Evolutionary conservation across 2,329 filamentous ascomycete genomes (phyloP).

Genomic region (Scopulariopsis brevicaulis): DNA sequence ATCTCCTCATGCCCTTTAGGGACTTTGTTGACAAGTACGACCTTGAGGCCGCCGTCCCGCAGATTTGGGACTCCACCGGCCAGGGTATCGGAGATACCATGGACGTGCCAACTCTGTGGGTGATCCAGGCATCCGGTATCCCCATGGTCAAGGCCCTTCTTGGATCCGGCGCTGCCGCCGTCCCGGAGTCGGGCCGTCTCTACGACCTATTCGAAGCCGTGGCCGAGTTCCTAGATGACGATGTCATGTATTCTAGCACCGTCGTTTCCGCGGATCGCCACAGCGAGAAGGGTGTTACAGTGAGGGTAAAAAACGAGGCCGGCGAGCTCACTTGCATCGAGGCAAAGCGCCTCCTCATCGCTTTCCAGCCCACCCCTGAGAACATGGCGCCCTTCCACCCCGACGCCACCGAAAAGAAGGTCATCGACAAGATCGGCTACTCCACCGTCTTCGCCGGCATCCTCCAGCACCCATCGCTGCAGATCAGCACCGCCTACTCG

Average conservation of each 20-base stretch:
- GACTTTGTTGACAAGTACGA: conserved; percentile 34
- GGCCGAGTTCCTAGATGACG: conserved; percentile 18
- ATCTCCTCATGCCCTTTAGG: conserved; percentile 32
- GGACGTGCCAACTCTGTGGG: conserved; percentile 27
- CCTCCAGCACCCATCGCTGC: conserved; percentile 13
- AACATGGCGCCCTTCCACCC: conserved; percentile 11
- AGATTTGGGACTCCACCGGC: conserved; percentile 25
- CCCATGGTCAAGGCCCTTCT: conserved; percentile 20
- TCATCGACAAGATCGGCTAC: conserved; percentile 11
- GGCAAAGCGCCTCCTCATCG: conserved; percentile 13
- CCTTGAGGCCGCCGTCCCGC: conserved; percentile 25
- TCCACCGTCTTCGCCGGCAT: conserved; percentile 15
- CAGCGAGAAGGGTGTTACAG: conserved; percentile 7
- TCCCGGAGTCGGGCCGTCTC: conserved; percentile 21
- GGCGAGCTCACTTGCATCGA: conserved; percentile 10
- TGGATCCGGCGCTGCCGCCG: conserved; percentile 16
- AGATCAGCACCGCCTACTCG: conserved; percentile 9
- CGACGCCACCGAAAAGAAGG: conserved; percentile 9
- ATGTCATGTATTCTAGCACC: conserved; percentile 23
- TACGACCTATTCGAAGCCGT: conserved; percentile 28
- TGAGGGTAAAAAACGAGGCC: conserved; percentile 6
- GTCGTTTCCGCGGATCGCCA: conserved; percentile 18
- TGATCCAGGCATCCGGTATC: conserved; percentile 27
- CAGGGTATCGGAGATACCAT: conserved; percentile 32
- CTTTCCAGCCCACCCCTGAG: conserved; percentile 11